Base-by-base conservation (phyloP, 116 monocot species). In the Phalaenopsis hybrid region DNA sequence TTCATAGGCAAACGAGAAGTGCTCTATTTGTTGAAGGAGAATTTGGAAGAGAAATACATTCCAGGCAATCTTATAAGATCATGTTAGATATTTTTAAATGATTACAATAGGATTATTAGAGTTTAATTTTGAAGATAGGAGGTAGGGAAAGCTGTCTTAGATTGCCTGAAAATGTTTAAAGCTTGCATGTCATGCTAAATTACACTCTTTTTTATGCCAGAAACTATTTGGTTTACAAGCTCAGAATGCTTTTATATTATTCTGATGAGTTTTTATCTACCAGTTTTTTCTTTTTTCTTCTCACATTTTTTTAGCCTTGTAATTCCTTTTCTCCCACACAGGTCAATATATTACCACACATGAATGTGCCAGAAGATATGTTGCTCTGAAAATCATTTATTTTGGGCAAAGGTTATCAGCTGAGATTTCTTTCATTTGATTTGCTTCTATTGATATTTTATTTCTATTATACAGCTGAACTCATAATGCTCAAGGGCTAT, bases 321-420 rank as follows among this genome's bases (percentile, higher is more conserved):
- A 16, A 6, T 58, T 52, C 80, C 16, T 43, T 77, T 59, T 80
- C 17, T 57, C 82, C 83, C 25, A 44, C 79, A 55, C 88, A 96
- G 96, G 83, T 86, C 55, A 81, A 18, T 13, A 34, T 44, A 88
- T 81, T 82, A 80, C 25, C 21, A 41, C 85, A 34, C 77, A 88
- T 41, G 58, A 78, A 55, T 80, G 51, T 85, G 65, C 81, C 23
- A 89, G 84, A 79, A 89, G 92, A 92, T 85, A 82, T 82, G 85
- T 94, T 80, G 96, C 96, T 80, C 78, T 96, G 61, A 94, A 94
- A 83, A 81, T 96, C 84, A 87, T 91, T 87, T 96, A 96, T 79
- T 96, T 92, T 88, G 94, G 96, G 34, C 92, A 92, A 81, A 96
- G 96, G 96, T 96, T 65, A n/a, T 73, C 44, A 12, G 51, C 4